These are phyloP conservation scores for Scedosporium minutisporum DNA, from an alignment of 2,329 filamentous ascomycete genomes.

Conservation along the genomic window DNA sequence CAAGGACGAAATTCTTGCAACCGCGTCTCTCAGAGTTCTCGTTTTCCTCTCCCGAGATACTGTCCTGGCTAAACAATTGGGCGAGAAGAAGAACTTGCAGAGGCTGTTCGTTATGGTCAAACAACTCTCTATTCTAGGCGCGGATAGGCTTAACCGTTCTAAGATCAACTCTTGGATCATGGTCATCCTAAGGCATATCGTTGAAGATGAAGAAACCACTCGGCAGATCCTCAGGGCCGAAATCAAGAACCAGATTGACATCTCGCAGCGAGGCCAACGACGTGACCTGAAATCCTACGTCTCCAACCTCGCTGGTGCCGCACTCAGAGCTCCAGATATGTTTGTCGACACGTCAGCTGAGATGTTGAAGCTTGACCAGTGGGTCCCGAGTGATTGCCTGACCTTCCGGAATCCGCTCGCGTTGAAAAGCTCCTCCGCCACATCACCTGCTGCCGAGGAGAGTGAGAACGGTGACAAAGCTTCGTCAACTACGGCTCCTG, in stretches of 20 bases:
- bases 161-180: constrained; percentile 57
- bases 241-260: constrained; percentile 69
- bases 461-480: background rate
- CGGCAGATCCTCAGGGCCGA: constrained; percentile 88
- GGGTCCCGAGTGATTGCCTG: constrained; percentile 5
- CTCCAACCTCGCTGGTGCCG: constrained; percentile 67
- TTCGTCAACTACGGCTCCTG: background rate
- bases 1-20: constrained; percentile 75
- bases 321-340: constrained; percentile 69
- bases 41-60: constrained; percentile 80
- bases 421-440: constrained; percentile 4
- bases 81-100: constrained; percentile 82
- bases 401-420: constrained; percentile 9
- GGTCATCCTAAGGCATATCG: constrained; percentile 79
- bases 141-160: constrained; percentile 56
- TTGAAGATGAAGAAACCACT: constrained; percentile 87
- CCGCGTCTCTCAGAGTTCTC: constrained; percentile 73
- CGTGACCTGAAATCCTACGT: constrained; percentile 62
- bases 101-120: constrained; percentile 92
- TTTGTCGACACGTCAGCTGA: constrained; percentile 87
- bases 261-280: constrained; percentile 37
- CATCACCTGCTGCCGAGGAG: background rate
- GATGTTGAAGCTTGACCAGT: constrained; percentile 47
- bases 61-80: constrained; percentile 62
- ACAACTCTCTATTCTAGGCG: constrained; percentile 72